phyloP scores from a whole-genome alignment of 192 early-diverging fungal species.

The Coemansia nantahalensis region DNA sequence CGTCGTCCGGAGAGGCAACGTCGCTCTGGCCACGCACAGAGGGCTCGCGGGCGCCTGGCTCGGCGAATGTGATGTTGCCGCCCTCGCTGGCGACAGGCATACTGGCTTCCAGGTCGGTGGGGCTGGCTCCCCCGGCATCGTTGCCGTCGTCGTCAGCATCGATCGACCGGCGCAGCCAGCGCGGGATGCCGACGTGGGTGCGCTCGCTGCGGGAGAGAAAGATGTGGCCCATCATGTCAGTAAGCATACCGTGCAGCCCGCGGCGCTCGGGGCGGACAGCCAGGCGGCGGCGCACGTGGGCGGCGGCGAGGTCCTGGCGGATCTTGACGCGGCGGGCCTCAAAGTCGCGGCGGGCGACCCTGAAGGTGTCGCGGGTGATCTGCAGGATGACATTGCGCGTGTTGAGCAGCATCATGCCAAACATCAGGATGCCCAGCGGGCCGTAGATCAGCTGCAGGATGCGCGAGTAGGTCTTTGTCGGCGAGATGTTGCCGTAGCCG shows the following conservation, averaged over 20 bases:
- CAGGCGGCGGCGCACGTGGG: slow-evolving; percentile 34
- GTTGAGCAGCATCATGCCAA: slow-evolving; percentile 49
- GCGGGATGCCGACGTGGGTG: slow-evolving; percentile 37
- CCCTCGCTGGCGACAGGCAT: not conserved
- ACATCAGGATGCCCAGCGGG: slow-evolving; percentile 48
- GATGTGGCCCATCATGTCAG: slow-evolving; percentile 20
- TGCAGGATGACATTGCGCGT: slow-evolving; percentile 52
- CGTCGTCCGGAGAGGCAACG: not conserved
- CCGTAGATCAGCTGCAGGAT: slow-evolving; percentile 43
- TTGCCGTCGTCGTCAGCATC: slow-evolving; percentile 6
- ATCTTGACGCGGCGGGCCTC: slow-evolving; percentile 25
- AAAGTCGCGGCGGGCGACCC: slow-evolving; percentile 31
- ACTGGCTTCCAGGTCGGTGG: not conserved
- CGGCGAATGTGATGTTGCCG: slow-evolving; percentile 7
- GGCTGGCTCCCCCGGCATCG: not conserved
- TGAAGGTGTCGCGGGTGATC: slow-evolving; percentile 31
- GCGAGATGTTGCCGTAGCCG: slow-evolving; percentile 46
- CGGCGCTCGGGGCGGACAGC: slow-evolving; percentile 26
- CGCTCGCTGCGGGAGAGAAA: slow-evolving; percentile 28
- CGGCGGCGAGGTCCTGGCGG: slow-evolving; percentile 30
- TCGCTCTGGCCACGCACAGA: no score
- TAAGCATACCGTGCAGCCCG: slow-evolving; percentile 17
- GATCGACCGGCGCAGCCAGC: slow-evolving; percentile 26
- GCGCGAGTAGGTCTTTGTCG: slow-evolving; percentile 39
- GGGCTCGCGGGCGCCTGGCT: not conserved